phyloP scores from a whole-genome alignment of 2,329 filamentous ascomycete genomes.

The Orbilia brochopaga region DNA sequence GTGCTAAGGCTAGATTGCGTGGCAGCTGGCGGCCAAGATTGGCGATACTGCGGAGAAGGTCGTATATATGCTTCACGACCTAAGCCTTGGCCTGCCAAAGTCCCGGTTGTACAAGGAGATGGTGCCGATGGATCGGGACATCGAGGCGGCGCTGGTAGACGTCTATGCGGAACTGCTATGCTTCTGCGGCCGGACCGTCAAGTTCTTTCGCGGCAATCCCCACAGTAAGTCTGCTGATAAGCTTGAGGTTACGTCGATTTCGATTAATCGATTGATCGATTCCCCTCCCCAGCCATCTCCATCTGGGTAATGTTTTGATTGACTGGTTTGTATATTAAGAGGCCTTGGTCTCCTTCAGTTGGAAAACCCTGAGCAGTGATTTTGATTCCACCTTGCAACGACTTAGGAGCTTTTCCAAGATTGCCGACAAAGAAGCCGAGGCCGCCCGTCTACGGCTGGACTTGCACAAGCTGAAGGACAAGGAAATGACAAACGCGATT shows the following conservation, averaged over 20 bases:
- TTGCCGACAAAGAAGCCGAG: constrained; percentile 56
- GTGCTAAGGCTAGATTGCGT: neutral
- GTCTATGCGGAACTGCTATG: constrained; percentile 56
- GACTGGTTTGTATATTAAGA: constrained; percentile 4
- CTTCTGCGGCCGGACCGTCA: constrained; percentile 56
- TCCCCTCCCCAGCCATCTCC: no score
- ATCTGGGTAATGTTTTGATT: neutral
- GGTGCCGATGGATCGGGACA: constrained; percentile 53
- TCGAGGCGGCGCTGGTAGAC: constrained; percentile 55
- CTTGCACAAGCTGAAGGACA: constrained; percentile 22
- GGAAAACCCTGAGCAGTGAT: constrained; percentile 53
- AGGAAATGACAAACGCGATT: constrained; percentile 31
- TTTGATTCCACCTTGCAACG: constrained; percentile 52
- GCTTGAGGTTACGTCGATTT: no score
- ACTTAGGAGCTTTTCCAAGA: constrained; percentile 54
- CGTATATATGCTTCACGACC: constrained; percentile 55
- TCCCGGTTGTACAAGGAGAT: constrained; percentile 55
- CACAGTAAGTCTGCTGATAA: constrained; percentile 44
- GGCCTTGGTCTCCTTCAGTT: constrained; percentile 52
- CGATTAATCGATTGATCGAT: no score
- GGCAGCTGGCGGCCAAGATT: constrained; percentile 8
- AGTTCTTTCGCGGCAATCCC: constrained; percentile 56
- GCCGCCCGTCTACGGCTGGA: constrained; percentile 55
- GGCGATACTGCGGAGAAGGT: constrained; percentile 24
- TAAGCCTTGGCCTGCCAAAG: constrained; percentile 55